phyloP scores from a whole-genome alignment of 108 stramenopile species.

The Stephanodiscus triporus region DNA sequence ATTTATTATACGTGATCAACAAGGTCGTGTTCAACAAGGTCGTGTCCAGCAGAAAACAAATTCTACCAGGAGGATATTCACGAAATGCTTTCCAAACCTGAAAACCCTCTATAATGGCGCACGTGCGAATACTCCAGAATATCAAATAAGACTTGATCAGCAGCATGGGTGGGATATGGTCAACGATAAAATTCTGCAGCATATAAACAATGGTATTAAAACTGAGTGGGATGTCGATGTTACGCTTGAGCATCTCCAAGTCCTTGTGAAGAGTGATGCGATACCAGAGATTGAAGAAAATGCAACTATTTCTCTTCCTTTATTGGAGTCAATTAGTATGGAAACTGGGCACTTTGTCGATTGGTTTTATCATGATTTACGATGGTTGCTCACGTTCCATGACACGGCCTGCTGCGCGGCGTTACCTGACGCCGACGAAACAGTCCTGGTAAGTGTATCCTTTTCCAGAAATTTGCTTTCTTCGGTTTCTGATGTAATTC shows the following conservation, averaged over 20 bases:
- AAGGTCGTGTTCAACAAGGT: no score
- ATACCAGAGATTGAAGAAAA: conserved; percentile 16
- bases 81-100: not conserved
- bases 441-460: conserved; percentile 24
- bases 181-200: not conserved
- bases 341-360: conserved; percentile 14
- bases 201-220: not conserved
- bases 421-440: conserved; percentile 52
- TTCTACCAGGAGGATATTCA: not conserved
- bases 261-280: not conserved
- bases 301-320: conserved; percentile 27
- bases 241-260: not conserved
- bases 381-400: conserved; percentile 44
- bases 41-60: no score
- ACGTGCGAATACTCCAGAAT: not conserved
- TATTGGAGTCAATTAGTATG: conserved; percentile 7
- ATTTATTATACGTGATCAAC: conserved; percentile 13
- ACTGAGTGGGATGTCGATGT: not conserved
- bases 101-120: not conserved
- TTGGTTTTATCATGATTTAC: conserved; percentile 19
- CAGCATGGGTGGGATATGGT: not conserved
- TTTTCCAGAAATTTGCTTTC: conserved; percentile 11
- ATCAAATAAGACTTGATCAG: conserved; percentile 11
- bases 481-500: not conserved
- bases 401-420: conserved; percentile 21